Percentiles rank a stretch among this genome's conserved stretches.
Conservation (phyloP, 352 stramenopile genomes). For the Globisporangium uncinulatum region DNA sequence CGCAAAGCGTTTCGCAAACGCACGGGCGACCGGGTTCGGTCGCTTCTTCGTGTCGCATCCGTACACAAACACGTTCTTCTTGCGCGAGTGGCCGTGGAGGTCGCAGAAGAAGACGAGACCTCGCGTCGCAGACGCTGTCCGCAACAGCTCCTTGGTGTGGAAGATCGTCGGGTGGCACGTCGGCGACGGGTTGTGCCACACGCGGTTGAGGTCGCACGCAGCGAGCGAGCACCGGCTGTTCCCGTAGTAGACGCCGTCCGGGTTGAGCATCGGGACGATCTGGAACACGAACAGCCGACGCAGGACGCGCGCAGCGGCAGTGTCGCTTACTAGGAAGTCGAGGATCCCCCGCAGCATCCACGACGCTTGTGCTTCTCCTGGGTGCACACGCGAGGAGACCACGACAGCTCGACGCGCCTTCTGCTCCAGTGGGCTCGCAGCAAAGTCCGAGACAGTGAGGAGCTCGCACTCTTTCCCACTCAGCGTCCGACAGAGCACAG, state of each 20-base stretch:
- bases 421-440: constrained; percentile 22
- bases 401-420: constrained; percentile 46
- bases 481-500: constrained; percentile 51
- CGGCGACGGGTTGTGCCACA: constrained; percentile 76
- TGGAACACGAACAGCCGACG: constrained; percentile 89
- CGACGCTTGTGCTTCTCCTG: constrained; percentile 86
- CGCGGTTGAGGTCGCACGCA: constrained; percentile 83
- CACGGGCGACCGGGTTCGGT: constrained; percentile 59
- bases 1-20: constrained; percentile 70
- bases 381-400: constrained; percentile 86
- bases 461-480: constrained; percentile 58
- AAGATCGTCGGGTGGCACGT: constrained; percentile 86
- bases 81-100: constrained; percentile 90
- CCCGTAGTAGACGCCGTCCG: constrained; percentile 90
- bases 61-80: constrained; percentile 95
- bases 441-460: constrained; percentile 70
- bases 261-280: constrained; percentile 93
- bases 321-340: constrained; percentile 83
- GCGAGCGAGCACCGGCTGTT: constrained; percentile 89
- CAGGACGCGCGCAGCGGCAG: constrained; percentile 52
- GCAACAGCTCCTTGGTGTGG: constrained; percentile 79
- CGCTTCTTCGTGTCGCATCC: constrained; percentile 89
- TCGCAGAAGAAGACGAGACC: constrained; percentile 86
- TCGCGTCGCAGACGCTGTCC: constrained; percentile 34
- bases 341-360: constrained; percentile 94